Evolutionary conservation across 768 basidiomycete genomes (phyloP).

Genomic region (Phylloporus arenicola): DNA sequence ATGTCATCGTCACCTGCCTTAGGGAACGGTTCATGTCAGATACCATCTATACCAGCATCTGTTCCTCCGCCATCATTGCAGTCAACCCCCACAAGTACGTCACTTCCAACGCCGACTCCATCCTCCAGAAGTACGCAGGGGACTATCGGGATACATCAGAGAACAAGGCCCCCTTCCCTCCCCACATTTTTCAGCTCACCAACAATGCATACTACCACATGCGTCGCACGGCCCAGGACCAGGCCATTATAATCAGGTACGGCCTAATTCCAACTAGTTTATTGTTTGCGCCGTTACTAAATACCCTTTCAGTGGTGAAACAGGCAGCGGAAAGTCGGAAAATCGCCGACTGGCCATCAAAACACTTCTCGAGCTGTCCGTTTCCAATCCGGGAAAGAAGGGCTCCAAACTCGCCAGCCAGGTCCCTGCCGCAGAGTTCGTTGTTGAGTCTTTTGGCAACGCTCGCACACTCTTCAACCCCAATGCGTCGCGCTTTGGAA

Average conservation of each 20-base stretch:
- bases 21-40: constrained; percentile 85
- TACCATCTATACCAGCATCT: constrained; percentile 71
- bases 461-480: constrained; percentile 89
- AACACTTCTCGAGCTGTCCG: constrained; percentile 83
- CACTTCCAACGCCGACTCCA: constrained; percentile 73
- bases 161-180: constrained; percentile 57
- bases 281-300: not conserved
- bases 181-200: constrained; percentile 90
- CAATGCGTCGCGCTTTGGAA: constrained; percentile 95
- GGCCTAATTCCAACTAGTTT: constrained; percentile 14
- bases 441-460: constrained; percentile 91
- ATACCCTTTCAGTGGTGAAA: constrained; percentile 65
- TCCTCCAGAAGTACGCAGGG: constrained; percentile 79
- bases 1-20: constrained; percentile 77
- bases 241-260: constrained; percentile 81
- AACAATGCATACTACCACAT: constrained; percentile 95
- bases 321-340: constrained; percentile 92
- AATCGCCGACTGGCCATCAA: constrained; percentile 87
- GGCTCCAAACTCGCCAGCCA: constrained; percentile 83
- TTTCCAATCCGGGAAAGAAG: constrained; percentile 88
- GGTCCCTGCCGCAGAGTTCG: constrained; percentile 90
- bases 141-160: constrained; percentile 75
- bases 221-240: constrained; percentile 90
- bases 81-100: constrained; percentile 94
- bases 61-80: constrained; percentile 70